A percentile compares a stretch with the other conserved stretches of the same genome.
phyloP scores from a whole-genome alignment of 768 basidiomycete species.

The Tricholoma furcatifolium region DNA sequence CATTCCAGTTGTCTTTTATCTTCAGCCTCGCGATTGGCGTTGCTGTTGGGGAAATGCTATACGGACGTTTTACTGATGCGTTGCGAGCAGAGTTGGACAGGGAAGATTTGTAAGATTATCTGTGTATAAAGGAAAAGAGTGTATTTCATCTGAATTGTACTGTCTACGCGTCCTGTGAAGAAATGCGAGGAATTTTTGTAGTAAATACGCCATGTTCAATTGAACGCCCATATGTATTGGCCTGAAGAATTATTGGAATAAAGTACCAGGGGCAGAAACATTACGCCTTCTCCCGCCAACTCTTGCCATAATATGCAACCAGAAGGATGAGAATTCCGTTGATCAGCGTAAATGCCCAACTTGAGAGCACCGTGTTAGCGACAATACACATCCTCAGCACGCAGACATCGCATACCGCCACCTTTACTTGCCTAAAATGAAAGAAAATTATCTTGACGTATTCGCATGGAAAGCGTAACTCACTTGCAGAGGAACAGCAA shows the following conservation, averaged over 20 bases:
- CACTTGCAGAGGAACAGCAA: conserved; percentile 73
- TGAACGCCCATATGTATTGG: too few relatives aligned
- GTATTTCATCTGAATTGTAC: too few relatives aligned
- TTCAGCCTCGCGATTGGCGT: conserved; percentile 59
- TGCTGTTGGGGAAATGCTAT: conserved; percentile 65
- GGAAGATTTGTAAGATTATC: too few relatives aligned
- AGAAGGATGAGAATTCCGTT: conserved; percentile 58
- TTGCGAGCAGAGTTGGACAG: too few relatives aligned
- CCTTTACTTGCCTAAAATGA: conserved; percentile 57
- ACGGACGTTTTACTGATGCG: too few relatives aligned
- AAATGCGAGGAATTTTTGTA: too few relatives aligned
- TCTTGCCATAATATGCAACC: conserved; percentile 57
- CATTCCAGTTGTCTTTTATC: conserved; percentile 65
- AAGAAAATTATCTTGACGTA: neutral
- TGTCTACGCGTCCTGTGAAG: too few relatives aligned
- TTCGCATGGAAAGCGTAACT: conserved; percentile 14
- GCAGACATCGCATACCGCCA: conserved; percentile 48
- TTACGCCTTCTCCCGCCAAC: conserved; percentile 57
- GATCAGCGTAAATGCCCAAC: conserved; percentile 61
- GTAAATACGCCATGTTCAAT: too few relatives aligned
- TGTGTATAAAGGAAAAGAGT: too few relatives aligned
- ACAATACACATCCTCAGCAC: neutral
- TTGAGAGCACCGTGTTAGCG: conserved; percentile 19
- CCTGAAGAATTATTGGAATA: too few relatives aligned
- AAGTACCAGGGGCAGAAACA: too few relatives aligned